Base-by-base conservation (phyloP, 495 filamentous ascomycete species). In the Penicillium alfredii region DNA sequence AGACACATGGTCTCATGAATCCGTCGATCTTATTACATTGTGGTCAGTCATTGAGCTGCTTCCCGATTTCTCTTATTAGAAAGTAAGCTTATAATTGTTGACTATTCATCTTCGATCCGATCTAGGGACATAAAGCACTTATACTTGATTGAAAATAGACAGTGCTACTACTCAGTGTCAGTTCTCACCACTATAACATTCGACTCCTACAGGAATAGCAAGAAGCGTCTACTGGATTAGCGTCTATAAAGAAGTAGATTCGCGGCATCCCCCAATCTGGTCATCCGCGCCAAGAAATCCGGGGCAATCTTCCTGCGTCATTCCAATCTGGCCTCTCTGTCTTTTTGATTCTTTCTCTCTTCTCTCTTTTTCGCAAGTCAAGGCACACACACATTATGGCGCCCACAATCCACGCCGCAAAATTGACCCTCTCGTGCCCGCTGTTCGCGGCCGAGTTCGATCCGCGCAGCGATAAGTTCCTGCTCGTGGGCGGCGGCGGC, bases 401-500 rank as follows among this genome's bases (percentile, higher is more conserved):
- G 40, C 73, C 76, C 15, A 58, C 64, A 31, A 61, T 80, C 28
- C 56, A 73, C 35, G 77, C 67, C 18, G 74, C 82, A 34, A 87
- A 81, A 56, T 61, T 77, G 39, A 86, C 77, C 11, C 73, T 94
- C 37, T 76, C 78, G 14, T 96, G 90, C 55, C 90, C 92, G n/a
- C 71, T 95, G 25, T 95, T 86, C 60, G 76, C 85, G 12, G 84
- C 83, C 45, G 90, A 88, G 54, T 96, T 96, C 60, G 85, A 92
- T 53, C 83, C 86, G 33, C 71, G 81, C 49, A 77, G 92, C 66
- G 74, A 77, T 39, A 71, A 74, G 42, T 75, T 76, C 30, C 68
- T 96, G 18, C 64, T 94, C 6, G 86, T 95, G n/a, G 90, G 81
- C 22, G 90, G 92, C 17, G 92, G 92, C 31, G 90, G 90, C 42